Conservation (phyloP, 306 rosid genomes). For the Castanea sativa region DNA sequence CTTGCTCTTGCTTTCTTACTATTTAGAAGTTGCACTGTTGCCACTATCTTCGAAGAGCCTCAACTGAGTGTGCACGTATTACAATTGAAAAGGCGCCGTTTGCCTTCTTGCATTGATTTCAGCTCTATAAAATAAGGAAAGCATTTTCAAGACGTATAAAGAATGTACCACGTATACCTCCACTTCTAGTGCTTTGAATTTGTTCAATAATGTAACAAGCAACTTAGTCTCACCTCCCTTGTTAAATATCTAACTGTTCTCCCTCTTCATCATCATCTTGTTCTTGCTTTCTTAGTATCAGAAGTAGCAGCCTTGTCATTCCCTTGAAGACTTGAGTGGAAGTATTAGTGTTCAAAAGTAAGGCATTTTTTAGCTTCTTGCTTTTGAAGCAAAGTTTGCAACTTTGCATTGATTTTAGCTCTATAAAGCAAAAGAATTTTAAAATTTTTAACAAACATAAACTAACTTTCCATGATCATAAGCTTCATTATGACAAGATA, state of each 20-base stretch:
- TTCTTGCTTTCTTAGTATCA: slow-evolving; percentile 25
- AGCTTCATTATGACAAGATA: slow-evolving; percentile 16
- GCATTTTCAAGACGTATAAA: slow-evolving; percentile 16
- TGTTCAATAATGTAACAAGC: slow-evolving; percentile 27
- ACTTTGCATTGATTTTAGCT: not conserved
- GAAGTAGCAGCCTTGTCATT: slow-evolving; percentile 2
- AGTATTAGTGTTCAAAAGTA: not conserved
- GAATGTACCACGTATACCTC: slow-evolving; percentile 24
- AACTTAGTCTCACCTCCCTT: slow-evolving; percentile 11
- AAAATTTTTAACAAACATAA: slow-evolving; percentile 7
- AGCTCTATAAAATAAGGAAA: not conserved
- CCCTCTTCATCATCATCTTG: slow-evolving; percentile 24
- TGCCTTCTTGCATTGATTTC: not conserved
- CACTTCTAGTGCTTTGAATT: slow-evolving; percentile 23
- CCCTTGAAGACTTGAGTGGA: slow-evolving; percentile 17
- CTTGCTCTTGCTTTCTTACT: slow-evolving; percentile 27
- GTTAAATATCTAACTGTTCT: slow-evolving; percentile 45
- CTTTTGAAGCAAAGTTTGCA: not conserved
- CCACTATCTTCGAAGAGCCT: slow-evolving; percentile 15
- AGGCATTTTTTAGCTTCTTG: slow-evolving; percentile 21
- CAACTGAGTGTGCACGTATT: slow-evolving; percentile 4
- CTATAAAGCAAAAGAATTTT: not conserved
- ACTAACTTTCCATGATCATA: not conserved
- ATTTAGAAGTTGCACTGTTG: slow-evolving; percentile 16
- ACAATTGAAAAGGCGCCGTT: slow-evolving; percentile 26